These are phyloP conservation scores for Thielaviopsis euricoi DNA, from an alignment of 2,329 filamentous ascomycete genomes.

Conservation along the genomic window DNA sequence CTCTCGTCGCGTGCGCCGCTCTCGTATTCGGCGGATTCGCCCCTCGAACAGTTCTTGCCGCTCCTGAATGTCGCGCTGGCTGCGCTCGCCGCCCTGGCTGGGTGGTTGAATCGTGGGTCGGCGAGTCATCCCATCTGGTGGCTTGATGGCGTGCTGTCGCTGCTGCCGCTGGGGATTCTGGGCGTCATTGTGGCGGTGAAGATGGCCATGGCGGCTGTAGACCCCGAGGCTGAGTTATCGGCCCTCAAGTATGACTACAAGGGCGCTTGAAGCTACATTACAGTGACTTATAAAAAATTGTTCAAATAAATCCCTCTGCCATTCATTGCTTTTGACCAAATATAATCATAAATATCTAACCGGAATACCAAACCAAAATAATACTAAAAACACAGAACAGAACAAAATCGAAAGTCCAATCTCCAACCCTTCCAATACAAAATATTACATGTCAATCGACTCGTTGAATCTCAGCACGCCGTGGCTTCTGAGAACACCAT, in stretches of 20 bases:
- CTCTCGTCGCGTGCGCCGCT: too few species aligned
- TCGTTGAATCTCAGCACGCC: conserved; percentile 88
- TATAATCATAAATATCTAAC: neutral
- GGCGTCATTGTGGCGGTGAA: conserved; percentile 44
- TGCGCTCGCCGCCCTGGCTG: conserved; percentile 31
- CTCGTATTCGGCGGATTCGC: conserved; percentile 16
- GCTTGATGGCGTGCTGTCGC: conserved; percentile 29
- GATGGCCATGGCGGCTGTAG: conserved; percentile 49
- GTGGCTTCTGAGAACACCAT: conserved; percentile 71
- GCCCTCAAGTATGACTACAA: conserved; percentile 50
- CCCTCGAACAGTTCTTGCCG: conserved; percentile 42
- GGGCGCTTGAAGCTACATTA: conserved; percentile 32
- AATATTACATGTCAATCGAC: conserved; percentile 52
- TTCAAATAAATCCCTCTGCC: neutral
- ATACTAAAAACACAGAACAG: neutral
- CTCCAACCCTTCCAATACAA: neutral
- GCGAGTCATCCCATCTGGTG: conserved; percentile 20
- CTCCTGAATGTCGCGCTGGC: conserved; percentile 43
- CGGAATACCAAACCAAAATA: neutral
- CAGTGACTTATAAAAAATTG: neutral
- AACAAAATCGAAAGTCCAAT: neutral
- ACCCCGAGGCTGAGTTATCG: conserved; percentile 48
- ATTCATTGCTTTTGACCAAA: too few species aligned
- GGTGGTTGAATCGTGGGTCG: conserved; percentile 21
- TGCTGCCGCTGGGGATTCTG: conserved; percentile 42